These are phyloP conservation scores for Phoma herbarum DNA, from an alignment of 2,329 filamentous ascomycete genomes.

Conservation along the genomic window DNA sequence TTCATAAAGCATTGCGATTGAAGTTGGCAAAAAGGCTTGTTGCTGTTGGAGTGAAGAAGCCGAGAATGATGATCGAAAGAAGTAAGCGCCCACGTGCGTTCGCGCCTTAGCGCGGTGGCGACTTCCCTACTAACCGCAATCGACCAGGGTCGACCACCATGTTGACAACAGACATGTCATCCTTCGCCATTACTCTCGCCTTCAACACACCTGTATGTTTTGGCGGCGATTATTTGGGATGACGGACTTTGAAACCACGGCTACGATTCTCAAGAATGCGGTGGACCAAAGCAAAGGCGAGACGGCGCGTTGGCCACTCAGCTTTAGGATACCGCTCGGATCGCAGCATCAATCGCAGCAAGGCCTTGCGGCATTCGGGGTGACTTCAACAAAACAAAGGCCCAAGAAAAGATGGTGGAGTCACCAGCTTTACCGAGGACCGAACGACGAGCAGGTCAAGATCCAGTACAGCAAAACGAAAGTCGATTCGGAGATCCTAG, in stretches of 20 bases:
- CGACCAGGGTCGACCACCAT: background rate
- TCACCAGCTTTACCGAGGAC: slow-evolving; percentile 71
- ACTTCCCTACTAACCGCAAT: background rate
- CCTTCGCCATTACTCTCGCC: background rate
- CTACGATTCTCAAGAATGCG: background rate
- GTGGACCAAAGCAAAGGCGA: background rate
- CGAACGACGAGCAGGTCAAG: slow-evolving; percentile 63
- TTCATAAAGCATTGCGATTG: background rate
- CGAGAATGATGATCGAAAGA: background rate
- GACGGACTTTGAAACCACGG: background rate
- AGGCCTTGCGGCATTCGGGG: slow-evolving; percentile 16
- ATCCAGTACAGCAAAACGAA: slow-evolving; percentile 81
- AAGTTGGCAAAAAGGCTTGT: background rate
- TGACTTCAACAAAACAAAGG: slow-evolving; percentile 7
- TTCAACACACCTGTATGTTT: background rate
- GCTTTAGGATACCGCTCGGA: slow-evolving; percentile 30
- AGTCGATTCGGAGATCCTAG: slow-evolving; percentile 71
- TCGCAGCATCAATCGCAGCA: slow-evolving; percentile 25
- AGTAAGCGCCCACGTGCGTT: slow-evolving; percentile 10
- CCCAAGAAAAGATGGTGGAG: slow-evolving; percentile 65
- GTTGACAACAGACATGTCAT: background rate
- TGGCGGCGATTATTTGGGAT: background rate
- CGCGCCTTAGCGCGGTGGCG: slow-evolving; percentile 18
- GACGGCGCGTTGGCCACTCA: slow-evolving; percentile 31
- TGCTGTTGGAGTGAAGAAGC: background rate